Evolutionary conservation across 768 basidiomycete species (phyloP), one percentile per base, ranked within the genome.

Genomic region (Lentinula guzmanii): DNA sequence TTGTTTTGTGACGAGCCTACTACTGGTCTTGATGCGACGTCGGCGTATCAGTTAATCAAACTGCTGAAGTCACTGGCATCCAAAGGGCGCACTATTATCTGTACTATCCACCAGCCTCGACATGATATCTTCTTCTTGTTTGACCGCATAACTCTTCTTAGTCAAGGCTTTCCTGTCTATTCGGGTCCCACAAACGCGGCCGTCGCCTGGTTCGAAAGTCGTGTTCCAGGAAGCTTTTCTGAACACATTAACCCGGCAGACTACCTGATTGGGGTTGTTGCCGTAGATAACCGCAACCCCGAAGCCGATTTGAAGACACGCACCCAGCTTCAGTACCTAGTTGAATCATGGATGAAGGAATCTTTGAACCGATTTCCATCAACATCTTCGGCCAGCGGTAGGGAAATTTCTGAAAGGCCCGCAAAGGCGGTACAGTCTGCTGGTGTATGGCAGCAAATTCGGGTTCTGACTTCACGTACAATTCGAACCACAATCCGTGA

Each of bases 1-100:
- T 68, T 89, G 34, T 78, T 88, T 4, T 76, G 85, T 8, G 86
- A 89, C 60, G 86, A 89, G 62, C 86, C 86, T 15, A 78, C 80
- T 28, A 80, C 79, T 45, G 80, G 82, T 62, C 75, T 82, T 7
- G 79, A 81, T 60, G 78, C 77, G 2, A 80, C 80, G 61, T 75
- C 74, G 7, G 77, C 80, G 1, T 81, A 78, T 75, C 72, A 74
- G 51, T 75, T 81, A 46, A 65, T 78, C n/a, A 69, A 67, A 15
- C 74, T 80, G 69, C 70, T 82, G 21, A 72, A 75, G 28, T 77
- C 79, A 52, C 77, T 83, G n/a, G 78, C 81, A n/a, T 72, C 76
- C 39, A 72, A 70, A 41, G 82, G 82, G 4, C 78, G 81, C 61
- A 76, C 80, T 52, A 80, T 84, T 58, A 72, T 84, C 18, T 67